phyloP scores from a whole-genome alignment of 345 rosid genomes.

The Populus ilicifolia region DNA sequence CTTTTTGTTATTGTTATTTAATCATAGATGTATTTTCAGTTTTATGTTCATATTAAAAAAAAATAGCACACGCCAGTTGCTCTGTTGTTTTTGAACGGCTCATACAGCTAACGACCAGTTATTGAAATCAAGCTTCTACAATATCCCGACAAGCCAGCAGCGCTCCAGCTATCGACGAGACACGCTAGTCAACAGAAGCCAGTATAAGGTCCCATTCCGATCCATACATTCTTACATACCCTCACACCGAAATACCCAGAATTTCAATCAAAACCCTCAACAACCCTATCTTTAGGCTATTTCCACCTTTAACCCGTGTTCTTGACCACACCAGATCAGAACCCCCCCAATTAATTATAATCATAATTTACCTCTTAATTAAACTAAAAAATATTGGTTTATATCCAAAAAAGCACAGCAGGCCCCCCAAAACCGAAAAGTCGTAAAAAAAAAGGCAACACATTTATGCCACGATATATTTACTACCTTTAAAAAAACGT shows the following conservation, averaged over 20 bases:
- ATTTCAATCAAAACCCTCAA: no score
- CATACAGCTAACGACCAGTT: no score
- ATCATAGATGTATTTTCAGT: no score
- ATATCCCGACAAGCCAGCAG: constrained; percentile 4
- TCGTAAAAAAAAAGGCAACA: background rate
- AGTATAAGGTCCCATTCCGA: constrained; percentile 4
- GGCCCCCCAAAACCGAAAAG: background rate
- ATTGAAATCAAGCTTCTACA: no score
- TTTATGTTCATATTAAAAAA: no score
- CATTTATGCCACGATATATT: background rate
- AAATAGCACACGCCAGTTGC: no score
- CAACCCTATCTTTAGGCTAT: background rate
- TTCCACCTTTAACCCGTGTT: background rate
- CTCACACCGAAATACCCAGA: background rate
- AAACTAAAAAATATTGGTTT: background rate
- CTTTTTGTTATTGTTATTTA: no score
- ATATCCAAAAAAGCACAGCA: constrained; percentile 1
- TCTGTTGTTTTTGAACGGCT: no score
- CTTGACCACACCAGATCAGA: background rate
- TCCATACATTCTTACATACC: background rate
- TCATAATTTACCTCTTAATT: background rate
- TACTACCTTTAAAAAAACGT: no score
- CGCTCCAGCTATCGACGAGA: constrained; percentile 10
- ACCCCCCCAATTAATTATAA: no score
- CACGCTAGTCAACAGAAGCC: constrained; percentile 8